Conservation (phyloP, 352 stramenopile species). For the Globisporangium ultimum region DNA sequence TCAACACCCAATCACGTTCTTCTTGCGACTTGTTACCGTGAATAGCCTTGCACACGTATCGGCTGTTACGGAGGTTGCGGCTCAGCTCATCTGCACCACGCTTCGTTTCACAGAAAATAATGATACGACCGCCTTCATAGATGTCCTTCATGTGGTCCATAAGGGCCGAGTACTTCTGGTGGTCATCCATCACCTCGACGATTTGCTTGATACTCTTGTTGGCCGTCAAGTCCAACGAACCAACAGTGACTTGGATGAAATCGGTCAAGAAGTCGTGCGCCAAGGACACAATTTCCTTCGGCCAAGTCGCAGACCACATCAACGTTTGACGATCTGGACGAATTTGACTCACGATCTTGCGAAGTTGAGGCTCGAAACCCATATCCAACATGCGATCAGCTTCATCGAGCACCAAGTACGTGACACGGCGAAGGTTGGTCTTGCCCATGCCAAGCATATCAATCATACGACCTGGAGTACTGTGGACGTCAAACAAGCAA, state of each 20-base stretch:
- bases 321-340: slow-evolving; percentile 97
- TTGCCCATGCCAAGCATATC: slow-evolving; percentile 97
- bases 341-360: slow-evolving; percentile 97
- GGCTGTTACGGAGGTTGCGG: slow-evolving; percentile 89
- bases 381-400: slow-evolving; percentile 97
- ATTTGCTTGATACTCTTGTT: slow-evolving; percentile 99
- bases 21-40: slow-evolving; percentile 99
- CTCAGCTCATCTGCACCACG: slow-evolving; percentile 96
- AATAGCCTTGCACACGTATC: slow-evolving; percentile 96
- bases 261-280: slow-evolving; percentile 97
- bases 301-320: slow-evolving; percentile 99
- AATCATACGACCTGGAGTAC: slow-evolving; percentile 96
- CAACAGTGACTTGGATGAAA: slow-evolving; percentile 96
- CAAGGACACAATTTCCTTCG: slow-evolving; percentile 96
- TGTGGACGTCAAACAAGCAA: slow-evolving; percentile 14
- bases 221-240: slow-evolving; percentile 94
- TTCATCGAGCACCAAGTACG: slow-evolving; percentile 99
- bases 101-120: slow-evolving; percentile 99
- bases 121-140: slow-evolving; percentile 91
- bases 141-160: slow-evolving; percentile 77
- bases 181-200: slow-evolving; percentile 95
- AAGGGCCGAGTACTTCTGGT: slow-evolving; percentile 94
- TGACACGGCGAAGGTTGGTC: slow-evolving; percentile 96
- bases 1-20: slow-evolving; percentile 96
- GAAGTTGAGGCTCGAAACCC: slow-evolving; percentile 93